These are phyloP conservation scores for Leccinum pachyderme DNA, from an alignment of 1,284 basidiomycete species.

Conservation along the genomic window DNA sequence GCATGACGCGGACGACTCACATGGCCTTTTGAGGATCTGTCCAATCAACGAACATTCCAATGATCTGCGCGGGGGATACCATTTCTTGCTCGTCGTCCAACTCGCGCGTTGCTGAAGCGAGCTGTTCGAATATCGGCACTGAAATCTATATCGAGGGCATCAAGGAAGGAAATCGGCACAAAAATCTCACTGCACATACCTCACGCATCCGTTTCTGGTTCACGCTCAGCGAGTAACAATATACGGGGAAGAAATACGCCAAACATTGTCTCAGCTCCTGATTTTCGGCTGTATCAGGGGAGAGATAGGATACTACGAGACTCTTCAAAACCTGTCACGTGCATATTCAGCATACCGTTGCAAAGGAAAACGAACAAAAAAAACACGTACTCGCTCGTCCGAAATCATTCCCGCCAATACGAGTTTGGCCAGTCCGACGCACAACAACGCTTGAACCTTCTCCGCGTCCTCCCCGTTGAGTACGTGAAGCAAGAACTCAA, in stretches of 20 bases:
- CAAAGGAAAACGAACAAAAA: neutral
- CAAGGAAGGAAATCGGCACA: conserved; percentile 33
- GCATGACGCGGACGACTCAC: conserved; percentile 41
- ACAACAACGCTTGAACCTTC: conserved; percentile 78
- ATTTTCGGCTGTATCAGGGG: conserved; percentile 83
- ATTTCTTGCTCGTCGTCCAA: conserved; percentile 78
- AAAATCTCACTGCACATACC: conserved; percentile 28
- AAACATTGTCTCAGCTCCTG: conserved; percentile 90
- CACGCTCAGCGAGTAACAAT: conserved; percentile 78
- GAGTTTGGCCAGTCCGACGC: conserved; percentile 87
- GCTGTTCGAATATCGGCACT: conserved; percentile 69
- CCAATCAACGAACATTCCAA: conserved; percentile 89
- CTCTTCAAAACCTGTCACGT: conserved; percentile 67
- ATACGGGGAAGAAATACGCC: conserved; percentile 95
- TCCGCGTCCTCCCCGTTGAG: conserved; percentile 75
- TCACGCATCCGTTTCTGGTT: conserved; percentile 83
- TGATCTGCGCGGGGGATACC: conserved; percentile 80
- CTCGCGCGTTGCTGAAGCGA: conserved; percentile 68
- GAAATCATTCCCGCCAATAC: conserved; percentile 82
- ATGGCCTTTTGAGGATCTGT: conserved; percentile 84
- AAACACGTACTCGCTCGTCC: conserved; percentile 61
- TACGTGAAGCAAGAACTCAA: conserved; percentile 74
- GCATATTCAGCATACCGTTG: neutral
- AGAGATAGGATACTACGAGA: conserved; percentile 83
- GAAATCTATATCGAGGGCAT: conserved; percentile 57